Evolutionary conservation across 2,329 filamentous ascomycete genomes (phyloP).

Genomic region (Xylariaceae sp.): DNA sequence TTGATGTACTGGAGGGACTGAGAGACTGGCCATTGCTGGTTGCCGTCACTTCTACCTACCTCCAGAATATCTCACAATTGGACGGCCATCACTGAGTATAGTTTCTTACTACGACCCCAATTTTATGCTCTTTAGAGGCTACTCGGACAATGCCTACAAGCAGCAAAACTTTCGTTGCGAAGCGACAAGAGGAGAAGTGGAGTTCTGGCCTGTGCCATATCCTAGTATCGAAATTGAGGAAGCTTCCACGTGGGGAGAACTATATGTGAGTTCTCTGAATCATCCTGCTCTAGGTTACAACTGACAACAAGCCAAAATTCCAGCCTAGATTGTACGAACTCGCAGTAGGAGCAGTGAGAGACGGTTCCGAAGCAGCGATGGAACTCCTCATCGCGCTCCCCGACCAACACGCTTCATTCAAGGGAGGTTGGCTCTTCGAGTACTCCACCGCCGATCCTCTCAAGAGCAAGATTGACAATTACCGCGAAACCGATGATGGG

Average conservation of each 20-base stretch:
- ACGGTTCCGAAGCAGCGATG: conserved; percentile 1
- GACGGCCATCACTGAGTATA: not conserved
- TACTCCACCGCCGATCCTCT: not conserved
- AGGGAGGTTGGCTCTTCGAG: conserved; percentile 12
- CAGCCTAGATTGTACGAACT: conserved; percentile 6
- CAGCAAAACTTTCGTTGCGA: conserved; percentile 5
- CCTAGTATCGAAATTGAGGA: not conserved
- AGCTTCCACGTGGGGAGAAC: conserved; percentile 2
- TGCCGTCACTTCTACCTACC: too few relatives aligned
- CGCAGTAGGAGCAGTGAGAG: conserved; percentile 1
- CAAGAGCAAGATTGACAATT: not conserved
- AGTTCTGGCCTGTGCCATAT: not conserved
- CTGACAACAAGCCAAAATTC: not conserved
- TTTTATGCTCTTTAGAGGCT: conserved; percentile 4
- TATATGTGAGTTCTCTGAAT: conserved; percentile 7
- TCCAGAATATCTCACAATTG: not conserved
- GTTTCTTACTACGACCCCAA: conserved; percentile 1
- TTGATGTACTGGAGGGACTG: too few relatives aligned
- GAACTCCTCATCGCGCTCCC: conserved; percentile 9
- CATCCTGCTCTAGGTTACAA: not conserved
- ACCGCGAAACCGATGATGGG: not conserved
- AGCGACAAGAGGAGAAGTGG: not conserved
- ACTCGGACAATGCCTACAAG: not conserved
- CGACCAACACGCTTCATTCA: conserved; percentile 1
- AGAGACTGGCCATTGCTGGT: too few relatives aligned